Conservation (phyloP, 1,139 yeast genomes). For the Blastobotrys serpentis region DNA sequence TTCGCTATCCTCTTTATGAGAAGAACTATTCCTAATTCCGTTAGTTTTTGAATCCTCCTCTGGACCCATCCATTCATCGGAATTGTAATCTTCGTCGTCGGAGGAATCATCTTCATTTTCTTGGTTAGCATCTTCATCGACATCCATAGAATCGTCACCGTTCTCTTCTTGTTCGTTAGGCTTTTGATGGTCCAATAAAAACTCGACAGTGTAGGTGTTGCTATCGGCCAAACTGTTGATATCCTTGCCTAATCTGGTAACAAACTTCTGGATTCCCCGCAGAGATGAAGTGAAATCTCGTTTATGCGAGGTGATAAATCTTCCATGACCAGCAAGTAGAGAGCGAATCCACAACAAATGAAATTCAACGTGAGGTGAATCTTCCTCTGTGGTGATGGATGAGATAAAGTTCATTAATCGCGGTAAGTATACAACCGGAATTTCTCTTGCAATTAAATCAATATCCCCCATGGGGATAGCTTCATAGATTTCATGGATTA, state of each 20-base stretch:
- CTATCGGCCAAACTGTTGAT: slow-evolving; percentile 55
- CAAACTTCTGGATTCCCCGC: slow-evolving; percentile 71
- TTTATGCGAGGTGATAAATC: slow-evolving; percentile 61
- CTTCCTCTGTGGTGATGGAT: slow-evolving; percentile 50
- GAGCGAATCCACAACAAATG: slow-evolving; percentile 76
- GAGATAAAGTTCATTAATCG: slow-evolving; percentile 72
- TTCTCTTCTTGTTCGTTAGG: slow-evolving; percentile 24
- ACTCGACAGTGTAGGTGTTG: slow-evolving; percentile 55
- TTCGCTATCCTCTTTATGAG: slow-evolving; percentile 6
- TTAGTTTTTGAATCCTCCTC: slow-evolving; percentile 25
- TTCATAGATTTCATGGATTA: slow-evolving; percentile 75
- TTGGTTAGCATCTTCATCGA: slow-evolving; percentile 31
- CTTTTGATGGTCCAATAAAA: slow-evolving; percentile 30
- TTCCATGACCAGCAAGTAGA: slow-evolving; percentile 72
- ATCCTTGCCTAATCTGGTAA: slow-evolving; percentile 73
- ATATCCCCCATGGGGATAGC: slow-evolving; percentile 74
- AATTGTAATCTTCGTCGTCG: slow-evolving; percentile 35
- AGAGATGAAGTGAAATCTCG: slow-evolving; percentile 65
- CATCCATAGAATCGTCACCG: slow-evolving; percentile 23
- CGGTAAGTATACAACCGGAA: slow-evolving; percentile 76
- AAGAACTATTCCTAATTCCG: slow-evolving; percentile 6
- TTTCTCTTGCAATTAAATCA: slow-evolving; percentile 57
- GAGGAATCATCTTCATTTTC: slow-evolving; percentile 24
- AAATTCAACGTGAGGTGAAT: slow-evolving; percentile 85
- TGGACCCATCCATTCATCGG: slow-evolving; percentile 49